Base-by-base conservation (phyloP, 2,329 filamentous ascomycete species). In the Periconia macrospinosa region DNA sequence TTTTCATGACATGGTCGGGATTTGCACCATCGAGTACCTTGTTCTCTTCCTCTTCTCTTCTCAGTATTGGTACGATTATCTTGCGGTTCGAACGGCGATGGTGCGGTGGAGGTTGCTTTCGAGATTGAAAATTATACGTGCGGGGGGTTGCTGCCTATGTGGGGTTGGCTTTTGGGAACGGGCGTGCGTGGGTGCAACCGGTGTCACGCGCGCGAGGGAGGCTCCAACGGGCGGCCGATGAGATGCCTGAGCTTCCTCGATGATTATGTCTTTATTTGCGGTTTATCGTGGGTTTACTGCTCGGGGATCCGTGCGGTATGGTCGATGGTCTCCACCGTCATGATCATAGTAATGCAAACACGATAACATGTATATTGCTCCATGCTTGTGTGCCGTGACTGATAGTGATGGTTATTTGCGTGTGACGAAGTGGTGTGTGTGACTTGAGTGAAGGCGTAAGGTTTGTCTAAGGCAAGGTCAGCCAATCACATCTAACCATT, bases 201-300 rank as follows among this genome's bases (percentile, higher is more conserved):
- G 15, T 61, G 63, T 58, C 23, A 9, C 61, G 62, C 17, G 41
- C 41, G 41, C 17, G 41, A 42, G n/a, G 27, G 56, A 58, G 55
- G 62, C 60, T 69, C 63, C 53, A 42, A 53, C 54, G 65, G 53
- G 66, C 61, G 57, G 68, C 63, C 68, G 58, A 37, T 68, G 61
- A 18, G 69, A 71, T 49, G 61, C 63, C 61, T 59, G 67, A 68
- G 67, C 58, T 52, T 60, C 61, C 55, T 51, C 43, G 45, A 53
- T 30, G 47, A 35, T 35, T n/a, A 33, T 49, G 50, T 41, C 8
- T 44, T 37, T 49, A 30, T 43, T 19, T 18, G 17, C 33, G 35
- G 50, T 33, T 56, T 57, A 57, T 67, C 51, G 57, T 66, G 57
- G 56, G 61, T 59, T 49, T 60, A 49, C 59, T 61, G 47, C 44